Conservation (phyloP, 225 moss, liverwort and hornwort genomes). For the Sphagnum tenellum region DNA sequence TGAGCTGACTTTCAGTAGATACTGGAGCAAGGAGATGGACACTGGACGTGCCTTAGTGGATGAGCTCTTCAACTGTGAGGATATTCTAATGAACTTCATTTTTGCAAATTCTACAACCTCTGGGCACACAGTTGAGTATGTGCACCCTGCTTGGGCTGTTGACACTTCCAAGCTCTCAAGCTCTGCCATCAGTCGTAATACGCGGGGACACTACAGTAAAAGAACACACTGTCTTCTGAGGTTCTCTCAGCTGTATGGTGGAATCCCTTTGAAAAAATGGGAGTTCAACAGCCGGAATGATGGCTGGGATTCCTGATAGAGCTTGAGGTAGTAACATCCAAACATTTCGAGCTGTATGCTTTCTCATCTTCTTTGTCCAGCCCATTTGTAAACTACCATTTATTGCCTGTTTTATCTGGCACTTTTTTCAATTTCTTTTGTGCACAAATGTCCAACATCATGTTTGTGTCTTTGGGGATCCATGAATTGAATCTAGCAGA, state of each 20-base stretch:
- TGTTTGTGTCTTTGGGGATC: too few relatives aligned
- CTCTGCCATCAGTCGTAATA: constrained; percentile 81
- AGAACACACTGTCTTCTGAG: constrained; percentile 56
- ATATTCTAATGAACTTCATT: constrained; percentile 86
- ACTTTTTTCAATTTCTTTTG: too few relatives aligned
- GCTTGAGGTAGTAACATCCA: constrained; percentile 1
- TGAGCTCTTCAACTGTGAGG: constrained; percentile 82
- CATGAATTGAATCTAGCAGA: too few relatives aligned
- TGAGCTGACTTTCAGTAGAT: constrained; percentile 44
- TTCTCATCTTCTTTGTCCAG: background rate
- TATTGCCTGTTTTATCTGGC: too few relatives aligned
- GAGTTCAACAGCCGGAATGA: constrained; percentile 56
- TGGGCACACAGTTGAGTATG: constrained; percentile 51
- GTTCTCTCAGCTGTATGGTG: constrained; percentile 47
- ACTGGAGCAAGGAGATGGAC: constrained; percentile 47
- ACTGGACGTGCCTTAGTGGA: constrained; percentile 66
- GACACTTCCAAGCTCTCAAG: constrained; percentile 81
- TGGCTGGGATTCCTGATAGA: constrained; percentile 64
- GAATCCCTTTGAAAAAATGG: constrained; percentile 62
- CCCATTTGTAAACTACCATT: constrained; percentile 14
- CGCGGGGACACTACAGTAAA: constrained; percentile 59
- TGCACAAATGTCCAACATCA: too few relatives aligned
- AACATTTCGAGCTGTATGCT: constrained; percentile 17
- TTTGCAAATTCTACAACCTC: constrained; percentile 38
- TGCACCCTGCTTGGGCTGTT: constrained; percentile 82